Percentiles rank a stretch among this genome's conserved stretches.
These are phyloP conservation scores for Lanzia echinophila DNA, from an alignment of 2,329 filamentous ascomycete species.

Conservation along the genomic window DNA sequence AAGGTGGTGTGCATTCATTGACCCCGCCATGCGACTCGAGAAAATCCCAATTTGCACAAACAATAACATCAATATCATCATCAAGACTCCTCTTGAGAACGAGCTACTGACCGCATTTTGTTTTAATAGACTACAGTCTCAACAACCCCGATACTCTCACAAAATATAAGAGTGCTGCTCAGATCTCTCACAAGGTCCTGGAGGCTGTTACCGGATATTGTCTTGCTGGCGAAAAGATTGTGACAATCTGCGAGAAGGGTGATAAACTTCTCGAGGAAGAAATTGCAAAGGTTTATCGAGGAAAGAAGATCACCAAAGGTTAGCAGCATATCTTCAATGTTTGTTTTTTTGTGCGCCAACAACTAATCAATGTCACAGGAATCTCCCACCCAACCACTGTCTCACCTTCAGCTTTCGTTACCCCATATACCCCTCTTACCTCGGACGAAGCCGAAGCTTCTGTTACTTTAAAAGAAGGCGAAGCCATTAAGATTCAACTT, in stretches of 20 bases:
- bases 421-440: conserved; percentile 88
- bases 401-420: conserved; percentile 89
- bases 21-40: conserved; percentile 27
- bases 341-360: conserved; percentile 27
- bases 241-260: conserved; percentile 90
- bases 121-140: conserved; percentile 68
- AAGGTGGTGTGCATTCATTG: conserved; percentile 17
- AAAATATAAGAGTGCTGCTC: conserved; percentile 96
- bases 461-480: conserved; percentile 71
- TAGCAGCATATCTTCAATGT: conserved; percentile 6
- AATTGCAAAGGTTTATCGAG: conserved; percentile 91
- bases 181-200: conserved; percentile 93
- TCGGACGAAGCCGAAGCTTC: conserved; percentile 81
- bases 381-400: conserved; percentile 92
- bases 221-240: conserved; percentile 82
- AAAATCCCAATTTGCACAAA: conserved; percentile 4
- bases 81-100: background rate
- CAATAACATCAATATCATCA: background rate
- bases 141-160: conserved; percentile 92
- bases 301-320: conserved; percentile 96
- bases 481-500: conserved; percentile 96
- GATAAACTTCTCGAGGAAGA: conserved; percentile 94
- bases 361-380: conserved; percentile 44
- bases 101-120: background rate
- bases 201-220: conserved; percentile 71